phyloP scores from a whole-genome alignment of 164 flowering plant genomes.

The Dillenia turbinata region DNA sequence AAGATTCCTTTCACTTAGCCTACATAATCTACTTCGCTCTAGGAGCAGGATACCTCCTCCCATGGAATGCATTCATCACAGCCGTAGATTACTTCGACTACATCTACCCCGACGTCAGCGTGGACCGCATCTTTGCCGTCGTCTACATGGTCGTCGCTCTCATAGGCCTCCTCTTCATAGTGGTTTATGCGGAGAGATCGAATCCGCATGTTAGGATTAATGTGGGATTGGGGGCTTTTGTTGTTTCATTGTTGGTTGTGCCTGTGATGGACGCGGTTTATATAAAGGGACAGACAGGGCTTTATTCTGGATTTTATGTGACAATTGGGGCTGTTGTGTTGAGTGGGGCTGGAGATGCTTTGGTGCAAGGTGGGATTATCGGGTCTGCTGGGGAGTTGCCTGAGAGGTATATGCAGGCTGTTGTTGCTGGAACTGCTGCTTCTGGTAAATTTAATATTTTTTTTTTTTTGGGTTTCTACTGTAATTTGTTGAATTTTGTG shows the following conservation, averaged over 20 bases:
- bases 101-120: slow-evolving; percentile 74
- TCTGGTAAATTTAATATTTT: slow-evolving; percentile 51
- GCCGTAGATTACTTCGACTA: slow-evolving; percentile 94
- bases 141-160: slow-evolving; percentile 71
- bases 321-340: slow-evolving; percentile 55
- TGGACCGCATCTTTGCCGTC: slow-evolving; percentile 84
- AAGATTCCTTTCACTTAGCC: slow-evolving; percentile 68
- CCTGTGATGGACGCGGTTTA: slow-evolving; percentile 70
- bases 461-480: not conserved
- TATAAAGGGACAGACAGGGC: slow-evolving; percentile 58
- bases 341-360: slow-evolving; percentile 72
- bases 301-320: slow-evolving; percentile 59
- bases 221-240: slow-evolving; percentile 58
- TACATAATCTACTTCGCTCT: slow-evolving; percentile 84
- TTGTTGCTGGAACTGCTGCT: slow-evolving; percentile 93
- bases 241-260: slow-evolving; percentile 50
- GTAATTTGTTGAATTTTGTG: not conserved
- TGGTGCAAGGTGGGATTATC: slow-evolving; percentile 78
- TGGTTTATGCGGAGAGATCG: slow-evolving; percentile 50
- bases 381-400: slow-evolving; percentile 97
- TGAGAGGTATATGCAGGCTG: slow-evolving; percentile 90
- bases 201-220: slow-evolving; percentile 54
- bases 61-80: slow-evolving; percentile 98
- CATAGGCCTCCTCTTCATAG: slow-evolving; percentile 34
- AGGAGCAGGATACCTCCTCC: slow-evolving; percentile 81